Conservation (phyloP, 441 rosid genomes). For the Cnidoscolus chayamansa region DNA sequence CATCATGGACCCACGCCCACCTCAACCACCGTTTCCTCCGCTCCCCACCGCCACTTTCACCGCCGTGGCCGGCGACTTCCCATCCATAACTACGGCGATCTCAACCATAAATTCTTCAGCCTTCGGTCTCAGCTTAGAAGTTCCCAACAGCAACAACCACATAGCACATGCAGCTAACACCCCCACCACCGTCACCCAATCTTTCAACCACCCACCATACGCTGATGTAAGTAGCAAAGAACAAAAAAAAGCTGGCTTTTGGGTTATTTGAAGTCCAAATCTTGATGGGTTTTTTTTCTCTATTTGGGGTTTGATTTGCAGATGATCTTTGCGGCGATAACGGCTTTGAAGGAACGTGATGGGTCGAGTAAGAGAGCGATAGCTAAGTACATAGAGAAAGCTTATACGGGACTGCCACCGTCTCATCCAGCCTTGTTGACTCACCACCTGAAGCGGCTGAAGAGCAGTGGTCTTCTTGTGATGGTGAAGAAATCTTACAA, state of each 20-base stretch:
- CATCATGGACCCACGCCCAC: conserved; percentile 5
- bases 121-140: conserved; percentile 18
- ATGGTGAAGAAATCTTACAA: conserved; percentile 77
- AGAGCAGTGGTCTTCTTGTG: conserved; percentile 49
- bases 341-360: conserved; percentile 60
- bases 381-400: conserved; percentile 59
- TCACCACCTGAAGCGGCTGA: conserved; percentile 62
- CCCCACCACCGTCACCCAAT: conserved; percentile 19
- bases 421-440: conserved; percentile 58
- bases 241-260: too few species aligned
- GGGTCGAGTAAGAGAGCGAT: conserved; percentile 89
- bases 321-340: conserved; percentile 78
- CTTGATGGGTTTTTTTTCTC: neutral
- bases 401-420: conserved; percentile 50
- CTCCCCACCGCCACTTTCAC: neutral
- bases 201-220: conserved; percentile 48
- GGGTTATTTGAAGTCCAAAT: neutral
- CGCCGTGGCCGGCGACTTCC: neutral
- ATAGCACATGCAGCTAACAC: conserved; percentile 23
- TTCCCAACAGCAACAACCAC: conserved; percentile 19
- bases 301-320: conserved; percentile 10
- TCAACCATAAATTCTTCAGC: neutral
- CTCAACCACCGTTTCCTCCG: conserved; percentile 5
- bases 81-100: neutral
- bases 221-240: conserved; percentile 44